phyloP scores from a whole-genome alignment of 371 early-diverging fungal species.

The Mortierella sp. region DNA sequence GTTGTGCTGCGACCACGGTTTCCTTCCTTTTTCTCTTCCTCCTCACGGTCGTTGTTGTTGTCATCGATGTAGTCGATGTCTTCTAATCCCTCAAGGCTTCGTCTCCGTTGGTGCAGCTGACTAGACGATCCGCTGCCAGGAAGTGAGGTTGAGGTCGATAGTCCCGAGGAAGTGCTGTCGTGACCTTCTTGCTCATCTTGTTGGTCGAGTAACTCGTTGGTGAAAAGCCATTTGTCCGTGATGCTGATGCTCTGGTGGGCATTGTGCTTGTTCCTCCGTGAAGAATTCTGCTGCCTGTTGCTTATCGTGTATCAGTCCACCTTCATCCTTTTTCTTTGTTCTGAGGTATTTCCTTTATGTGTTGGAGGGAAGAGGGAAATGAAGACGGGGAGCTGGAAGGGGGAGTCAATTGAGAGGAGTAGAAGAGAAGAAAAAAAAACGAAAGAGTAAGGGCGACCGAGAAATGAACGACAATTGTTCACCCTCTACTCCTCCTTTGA shows the following conservation, averaged over 20 bases:
- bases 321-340: too few relatives aligned
- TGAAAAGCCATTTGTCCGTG: neutral
- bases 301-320: neutral
- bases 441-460: too few relatives aligned
- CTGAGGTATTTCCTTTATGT: neutral
- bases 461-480: too few relatives aligned
- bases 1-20: neutral
- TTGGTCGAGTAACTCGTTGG: neutral
- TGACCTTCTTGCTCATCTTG: neutral
- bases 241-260: neutral
- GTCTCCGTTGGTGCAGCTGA: neutral
- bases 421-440: too few relatives aligned
- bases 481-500: too few relatives aligned
- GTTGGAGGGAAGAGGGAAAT: neutral
- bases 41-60: neutral
- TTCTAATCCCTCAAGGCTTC: neutral
- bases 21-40: neutral
- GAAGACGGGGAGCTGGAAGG: too few relatives aligned
- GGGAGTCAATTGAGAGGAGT: too few relatives aligned
- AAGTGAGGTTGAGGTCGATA: neutral
- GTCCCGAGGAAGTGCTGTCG: neutral
- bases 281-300: neutral
- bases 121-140: neutral
- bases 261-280: conserved; percentile 13
- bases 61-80: neutral